A percentile compares a stretch with the other conserved stretches of the same genome.
Conservation (phyloP, 805 yeast species). For the Teunomyces cretensis region DNA sequence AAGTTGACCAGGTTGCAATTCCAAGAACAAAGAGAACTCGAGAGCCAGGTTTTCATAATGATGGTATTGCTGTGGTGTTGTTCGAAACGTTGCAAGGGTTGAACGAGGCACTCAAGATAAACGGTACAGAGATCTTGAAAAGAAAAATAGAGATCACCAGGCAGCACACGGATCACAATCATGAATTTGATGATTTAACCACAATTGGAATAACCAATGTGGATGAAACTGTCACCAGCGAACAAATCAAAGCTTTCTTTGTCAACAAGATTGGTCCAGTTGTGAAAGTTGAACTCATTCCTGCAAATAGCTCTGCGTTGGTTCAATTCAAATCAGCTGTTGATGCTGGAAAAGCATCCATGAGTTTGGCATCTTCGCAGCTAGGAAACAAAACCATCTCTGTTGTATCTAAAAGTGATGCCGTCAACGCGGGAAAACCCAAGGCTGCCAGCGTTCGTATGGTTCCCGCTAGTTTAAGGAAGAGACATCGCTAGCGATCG, state of each 20-base stretch:
- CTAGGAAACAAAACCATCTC: conserved; percentile 33
- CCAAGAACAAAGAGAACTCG: conserved; percentile 36
- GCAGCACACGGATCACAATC: conserved; percentile 5
- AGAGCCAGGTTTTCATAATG: conserved; percentile 37
- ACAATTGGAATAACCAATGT: conserved; percentile 24
- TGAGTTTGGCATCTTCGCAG: conserved; percentile 39
- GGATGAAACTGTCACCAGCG: conserved; percentile 34
- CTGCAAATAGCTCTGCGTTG: conserved; percentile 49
- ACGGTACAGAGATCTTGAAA: conserved; percentile 44
- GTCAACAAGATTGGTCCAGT: conserved; percentile 32
- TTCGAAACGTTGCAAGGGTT: conserved; percentile 49
- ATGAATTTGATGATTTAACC: conserved; percentile 17
- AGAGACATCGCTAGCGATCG: conserved; percentile 2
- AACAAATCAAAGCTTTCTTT: conserved; percentile 32
- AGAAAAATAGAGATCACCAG: conserved; percentile 47
- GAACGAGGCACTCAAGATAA: conserved; percentile 40
- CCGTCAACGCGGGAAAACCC: not conserved
- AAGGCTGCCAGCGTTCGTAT: not conserved
- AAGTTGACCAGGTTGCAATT: conserved; percentile 49
- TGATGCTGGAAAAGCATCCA: conserved; percentile 52
- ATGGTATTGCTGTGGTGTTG: conserved; percentile 67
- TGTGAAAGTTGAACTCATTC: conserved; percentile 42
- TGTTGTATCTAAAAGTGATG: conserved; percentile 7
- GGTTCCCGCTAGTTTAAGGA: conserved; percentile 8
- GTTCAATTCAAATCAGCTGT: conserved; percentile 43